phyloP scores from a whole-genome alignment of 2,329 filamentous ascomycete species.

The Calonectria pseudoturangicola region DNA sequence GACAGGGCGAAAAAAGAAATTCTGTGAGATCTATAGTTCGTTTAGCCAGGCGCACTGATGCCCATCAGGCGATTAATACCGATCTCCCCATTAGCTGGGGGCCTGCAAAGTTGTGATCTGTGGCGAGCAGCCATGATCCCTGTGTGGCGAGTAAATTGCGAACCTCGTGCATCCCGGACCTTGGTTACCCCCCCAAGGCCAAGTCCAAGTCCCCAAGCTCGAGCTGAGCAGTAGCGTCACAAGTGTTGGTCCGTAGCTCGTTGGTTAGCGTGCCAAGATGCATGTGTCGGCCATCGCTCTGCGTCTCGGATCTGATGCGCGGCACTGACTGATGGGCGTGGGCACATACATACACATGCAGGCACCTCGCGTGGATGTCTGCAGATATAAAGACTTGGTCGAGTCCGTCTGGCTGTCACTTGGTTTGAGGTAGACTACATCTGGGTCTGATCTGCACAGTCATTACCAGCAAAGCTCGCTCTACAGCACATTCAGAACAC shows the following conservation, averaged over 20 bases:
- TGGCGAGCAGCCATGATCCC: not conserved
- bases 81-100: not conserved
- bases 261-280: constrained; percentile 10
- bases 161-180: not conserved
- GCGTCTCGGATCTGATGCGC: constrained; percentile 15
- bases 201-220: not conserved
- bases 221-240: constrained; percentile 21
- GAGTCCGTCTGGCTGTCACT: not conserved
- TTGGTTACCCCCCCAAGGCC: not conserved
- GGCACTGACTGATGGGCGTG: not conserved
- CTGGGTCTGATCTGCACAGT: constrained; percentile 13
- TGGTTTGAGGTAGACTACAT: constrained; percentile 9
- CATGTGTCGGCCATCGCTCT: not conserved
- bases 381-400: constrained; percentile 22
- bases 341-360: not conserved
- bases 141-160: not conserved
- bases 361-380: not conserved
- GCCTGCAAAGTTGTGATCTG: not conserved
- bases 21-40: no score
- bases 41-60: not conserved
- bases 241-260: constrained; percentile 11
- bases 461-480: not conserved
- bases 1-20: no score
- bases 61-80: not conserved
- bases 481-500: not conserved